Conservation (phyloP, 495 filamentous ascomycete species). For the Neurospora hispaniola region DNA sequence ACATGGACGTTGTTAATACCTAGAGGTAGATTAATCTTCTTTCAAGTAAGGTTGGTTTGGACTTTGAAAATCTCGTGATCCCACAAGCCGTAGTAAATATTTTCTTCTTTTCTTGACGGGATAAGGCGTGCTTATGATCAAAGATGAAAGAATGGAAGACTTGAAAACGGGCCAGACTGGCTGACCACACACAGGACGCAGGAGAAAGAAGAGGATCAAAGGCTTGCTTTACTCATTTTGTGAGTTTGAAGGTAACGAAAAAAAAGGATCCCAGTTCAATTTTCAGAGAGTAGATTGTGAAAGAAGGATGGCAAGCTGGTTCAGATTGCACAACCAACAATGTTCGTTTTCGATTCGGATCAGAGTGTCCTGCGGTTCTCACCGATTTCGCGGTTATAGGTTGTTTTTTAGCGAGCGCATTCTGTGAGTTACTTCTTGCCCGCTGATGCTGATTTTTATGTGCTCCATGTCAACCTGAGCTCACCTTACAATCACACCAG, state of each 20-base stretch:
- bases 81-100: background rate
- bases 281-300: background rate
- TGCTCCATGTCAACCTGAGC: background rate
- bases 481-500: background rate
- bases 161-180: background rate
- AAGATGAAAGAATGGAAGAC: background rate
- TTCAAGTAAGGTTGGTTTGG: background rate
- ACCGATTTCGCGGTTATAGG: no score
- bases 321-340: background rate
- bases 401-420: no score
- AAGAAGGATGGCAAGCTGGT: background rate
- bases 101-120: no score
- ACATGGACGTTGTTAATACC: background rate
- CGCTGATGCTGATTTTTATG: background rate
- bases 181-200: background rate
- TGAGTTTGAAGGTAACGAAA: background rate
- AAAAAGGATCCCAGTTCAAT: fast-evolving
- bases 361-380: no score
- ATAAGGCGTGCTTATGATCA: background rate
- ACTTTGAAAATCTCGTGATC: background rate
- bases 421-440: background rate
- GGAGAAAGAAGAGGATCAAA: background rate
- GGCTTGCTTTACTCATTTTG: background rate
- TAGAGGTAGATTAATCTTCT: background rate
- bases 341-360: background rate